Evolutionary conservation across 495 filamentous ascomycete species (phyloP).

Genomic region (Penicillium dipodomyicola): DNA sequence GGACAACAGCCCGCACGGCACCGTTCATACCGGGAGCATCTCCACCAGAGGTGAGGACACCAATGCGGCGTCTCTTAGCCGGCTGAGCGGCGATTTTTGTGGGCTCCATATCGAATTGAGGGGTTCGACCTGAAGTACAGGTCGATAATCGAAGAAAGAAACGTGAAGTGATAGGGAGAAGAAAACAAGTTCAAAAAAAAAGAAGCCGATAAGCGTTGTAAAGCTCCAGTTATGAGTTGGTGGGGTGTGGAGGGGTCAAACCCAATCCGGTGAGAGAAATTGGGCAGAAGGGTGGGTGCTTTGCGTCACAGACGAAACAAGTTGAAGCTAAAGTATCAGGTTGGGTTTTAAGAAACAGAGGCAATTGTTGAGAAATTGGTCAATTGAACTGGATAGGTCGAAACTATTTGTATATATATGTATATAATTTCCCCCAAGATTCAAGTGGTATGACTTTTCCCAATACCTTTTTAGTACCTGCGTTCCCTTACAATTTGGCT

Average conservation of each 20-base stretch:
- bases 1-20: conserved; percentile 87
- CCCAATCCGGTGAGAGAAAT: conserved; percentile 47
- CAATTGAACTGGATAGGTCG: not conserved
- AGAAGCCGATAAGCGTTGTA: conserved; percentile 14
- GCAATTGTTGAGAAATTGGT: not conserved
- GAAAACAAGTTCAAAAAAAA: conserved; percentile 10
- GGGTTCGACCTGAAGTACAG: conserved; percentile 14
- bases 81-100: conserved; percentile 35
- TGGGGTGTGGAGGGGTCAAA: conserved; percentile 29
- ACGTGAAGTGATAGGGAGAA: conserved; percentile 8
- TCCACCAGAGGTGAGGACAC: conserved; percentile 93
- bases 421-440: not conserved
- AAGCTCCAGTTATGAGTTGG: conserved; percentile 18
- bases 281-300: conserved; percentile 37
- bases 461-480: conserved; percentile 8
- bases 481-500: conserved; percentile 6
- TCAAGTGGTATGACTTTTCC: not conserved
- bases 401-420: not conserved
- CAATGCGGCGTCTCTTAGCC: conserved; percentile 74
- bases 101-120: conserved; percentile 34
- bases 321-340: conserved; percentile 6
- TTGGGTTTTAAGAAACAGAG: not conserved
- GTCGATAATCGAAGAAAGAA: conserved; percentile 17
- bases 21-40: conserved; percentile 99
- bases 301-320: conserved; percentile 36